Base-by-base conservation (phyloP, 192 early-diverging fungal genomes). In the Backusella westeae region DNA sequence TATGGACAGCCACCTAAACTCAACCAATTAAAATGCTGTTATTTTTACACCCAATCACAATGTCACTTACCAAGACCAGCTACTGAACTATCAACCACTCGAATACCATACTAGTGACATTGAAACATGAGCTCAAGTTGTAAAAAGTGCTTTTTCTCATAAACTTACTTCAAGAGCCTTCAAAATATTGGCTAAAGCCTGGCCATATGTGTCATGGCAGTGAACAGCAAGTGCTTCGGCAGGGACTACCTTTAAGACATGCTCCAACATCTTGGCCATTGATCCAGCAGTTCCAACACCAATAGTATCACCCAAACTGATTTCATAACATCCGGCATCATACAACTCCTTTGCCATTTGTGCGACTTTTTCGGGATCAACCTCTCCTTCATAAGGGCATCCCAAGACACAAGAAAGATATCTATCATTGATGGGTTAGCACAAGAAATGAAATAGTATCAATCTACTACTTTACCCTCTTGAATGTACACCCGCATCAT, bases 161-260 rank as follows among this genome's bases (percentile, higher is more conserved):
- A 35, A 56, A 34, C 66, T 14, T 75, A 89, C 90, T 72, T 92
- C 86, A 3, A 97, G 78, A 9, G 96, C 88, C 34, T 91, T 91
- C 8, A 90, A 85, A 70, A 98, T 98, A 75, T 99, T 99, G 26
- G 92, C 96, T 52, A 99, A 83, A 0, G 96, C 97, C 83, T 96
- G 96, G 6, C 97, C 97, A 82, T 97, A 99, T 8, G 97, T 99
- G 81, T 99, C 97, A 72, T 99, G 97, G 78, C 96, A 97, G 70
- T 99, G 97, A 3, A 96, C 93, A 15, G 96, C 96, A 52, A 98
- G 82, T 44, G 87, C 85, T 38, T 94, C 87, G 6, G 92, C 77
- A 6, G 96, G 93, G 1, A 98, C 89, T 19, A 87, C 87, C 71
- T 88, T 80, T 3, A 87, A 75, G 6, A 96, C 93, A 0, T 81